phyloP scores from a whole-genome alignment of 139 green algal genomes.

The Picochlorum sp. region DNA sequence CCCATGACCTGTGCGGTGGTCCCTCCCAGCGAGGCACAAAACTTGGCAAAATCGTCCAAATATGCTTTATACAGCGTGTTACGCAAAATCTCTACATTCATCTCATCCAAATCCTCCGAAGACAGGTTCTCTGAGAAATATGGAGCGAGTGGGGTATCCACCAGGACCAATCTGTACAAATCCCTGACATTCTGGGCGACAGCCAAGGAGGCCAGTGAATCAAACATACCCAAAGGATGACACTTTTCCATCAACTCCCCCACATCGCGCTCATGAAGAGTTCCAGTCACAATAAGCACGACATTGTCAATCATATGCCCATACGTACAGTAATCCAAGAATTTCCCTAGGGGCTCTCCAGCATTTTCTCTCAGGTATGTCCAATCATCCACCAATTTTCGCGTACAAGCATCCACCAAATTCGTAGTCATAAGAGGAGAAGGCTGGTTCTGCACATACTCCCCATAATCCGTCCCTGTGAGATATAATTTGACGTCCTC shows the following conservation, averaged over 20 bases:
- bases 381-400: conserved; percentile 98
- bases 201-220: conserved; percentile 87
- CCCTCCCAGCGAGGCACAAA: conserved; percentile 72
- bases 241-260: conserved; percentile 98
- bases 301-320: conserved; percentile 99
- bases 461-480: conserved; percentile 84
- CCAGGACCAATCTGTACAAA: conserved; percentile 91
- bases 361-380: conserved; percentile 79
- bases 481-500: conserved; percentile 99
- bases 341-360: conserved; percentile 72
- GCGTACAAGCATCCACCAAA: conserved; percentile 90
- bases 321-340: conserved; percentile 98
- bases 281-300: conserved; percentile 96
- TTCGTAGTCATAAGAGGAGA: conserved; percentile 85
- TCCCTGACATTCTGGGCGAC: conserved; percentile 95
- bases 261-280: conserved; percentile 93
- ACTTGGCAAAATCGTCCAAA: conserved; percentile 91
- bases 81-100: conserved; percentile 95
- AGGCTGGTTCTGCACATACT: conserved; percentile 83
- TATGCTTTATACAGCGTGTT: conserved; percentile 99
- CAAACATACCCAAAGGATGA: conserved; percentile 97
- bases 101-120: conserved; percentile 94
- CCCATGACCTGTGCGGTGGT: conserved; percentile 86
- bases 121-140: conserved; percentile 88
- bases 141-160: conserved; percentile 92